Base-by-base conservation (phyloP, 106 monocot genomes). In the Dioscorea dumetorum region DNA sequence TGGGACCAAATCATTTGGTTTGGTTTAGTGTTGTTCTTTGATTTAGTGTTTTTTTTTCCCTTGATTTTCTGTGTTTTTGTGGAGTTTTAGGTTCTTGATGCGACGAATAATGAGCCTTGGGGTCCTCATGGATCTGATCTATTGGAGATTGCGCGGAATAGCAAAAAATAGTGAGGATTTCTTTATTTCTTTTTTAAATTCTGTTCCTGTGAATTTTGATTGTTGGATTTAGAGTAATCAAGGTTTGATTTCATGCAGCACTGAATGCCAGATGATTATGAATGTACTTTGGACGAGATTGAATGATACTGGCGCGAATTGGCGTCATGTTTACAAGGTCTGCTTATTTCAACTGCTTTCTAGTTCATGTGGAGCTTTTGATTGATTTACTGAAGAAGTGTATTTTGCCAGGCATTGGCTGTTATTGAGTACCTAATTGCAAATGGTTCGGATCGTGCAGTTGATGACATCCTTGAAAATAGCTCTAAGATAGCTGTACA, bases 401-500 rank as follows among this genome's bases (percentile, higher is more conserved):
- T 41, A 10, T 41, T 41, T 10, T 41, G 41, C 18, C 54, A 54
- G 54, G 54, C 54, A 18, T 54, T 54, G 54, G 19, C 54, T 19
- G 54, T 54, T 19, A 15, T 54, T 54, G 54, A 54, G 15, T 54
- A 54, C 54, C 13, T 54, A 2, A 54, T 54, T 8, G 54, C 54
- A 5, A 54, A 54, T 54, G 54, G 54, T 18, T 54, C 54, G 19
- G 54, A 54, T 18, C 54, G 54, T 54, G 54, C 54, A 18, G 54
- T 54, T 54, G 54, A 54, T 19, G 19, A 54, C 54, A 54, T 97
- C 77, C 48, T 80, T 9, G 97, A 92, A 59, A 83, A 84, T 58
- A 73, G 60, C 67, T 82, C 77, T 68, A 79, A 78, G 77, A 92
- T 97, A 62, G 81, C 91, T 34, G 95, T 95, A 80, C 33, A 72